These are phyloP conservation scores for Exsudoporus frostii DNA, from an alignment of 768 basidiomycete genomes.

Conservation along the genomic window DNA sequence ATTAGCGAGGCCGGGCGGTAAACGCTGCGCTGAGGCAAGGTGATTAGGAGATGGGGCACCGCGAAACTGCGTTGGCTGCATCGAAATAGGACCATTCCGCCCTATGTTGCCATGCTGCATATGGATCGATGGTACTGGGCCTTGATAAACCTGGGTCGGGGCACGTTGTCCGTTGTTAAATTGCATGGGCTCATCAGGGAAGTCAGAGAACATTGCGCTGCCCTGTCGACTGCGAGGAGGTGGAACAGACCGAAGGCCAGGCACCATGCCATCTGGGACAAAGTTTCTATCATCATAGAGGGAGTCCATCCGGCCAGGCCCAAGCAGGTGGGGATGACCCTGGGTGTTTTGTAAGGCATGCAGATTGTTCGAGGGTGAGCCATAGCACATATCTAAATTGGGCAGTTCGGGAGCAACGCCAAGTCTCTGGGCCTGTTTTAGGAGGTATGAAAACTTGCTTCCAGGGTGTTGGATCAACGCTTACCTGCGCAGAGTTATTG, in stretches of 20 bases:
- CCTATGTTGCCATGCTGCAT: slow-evolving; percentile 48
- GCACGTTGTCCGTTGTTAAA: slow-evolving; percentile 59
- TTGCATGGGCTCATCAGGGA: slow-evolving; percentile 59
- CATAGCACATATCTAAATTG: slow-evolving; percentile 25
- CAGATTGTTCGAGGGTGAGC: slow-evolving; percentile 25
- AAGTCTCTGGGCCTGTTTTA: slow-evolving; percentile 28
- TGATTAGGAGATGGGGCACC: slow-evolving; percentile 65
- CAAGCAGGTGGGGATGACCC: slow-evolving; percentile 37
- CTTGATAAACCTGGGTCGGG: slow-evolving; percentile 56
- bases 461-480: slow-evolving; percentile 15
- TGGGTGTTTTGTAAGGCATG: slow-evolving; percentile 43
- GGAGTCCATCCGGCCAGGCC: slow-evolving; percentile 54
- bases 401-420: slow-evolving; percentile 23
- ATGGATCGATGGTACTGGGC: slow-evolving; percentile 47
- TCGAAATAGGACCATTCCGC: slow-evolving; percentile 50
- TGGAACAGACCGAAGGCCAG: slow-evolving; percentile 68
- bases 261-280: slow-evolving; percentile 82
- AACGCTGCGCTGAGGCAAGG: slow-evolving; percentile 50
- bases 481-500: slow-evolving; percentile 70
- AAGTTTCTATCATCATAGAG: slow-evolving; percentile 78
- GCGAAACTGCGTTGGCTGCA: slow-evolving; percentile 65
- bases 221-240: slow-evolving; percentile 61
- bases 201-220: slow-evolving; percentile 52
- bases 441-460: slow-evolving; percentile 6
- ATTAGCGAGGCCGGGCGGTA: slow-evolving; percentile 80